Conservation (phyloP, 2,329 filamentous ascomycete species). For the Colletotrichum sublineola region DNA sequence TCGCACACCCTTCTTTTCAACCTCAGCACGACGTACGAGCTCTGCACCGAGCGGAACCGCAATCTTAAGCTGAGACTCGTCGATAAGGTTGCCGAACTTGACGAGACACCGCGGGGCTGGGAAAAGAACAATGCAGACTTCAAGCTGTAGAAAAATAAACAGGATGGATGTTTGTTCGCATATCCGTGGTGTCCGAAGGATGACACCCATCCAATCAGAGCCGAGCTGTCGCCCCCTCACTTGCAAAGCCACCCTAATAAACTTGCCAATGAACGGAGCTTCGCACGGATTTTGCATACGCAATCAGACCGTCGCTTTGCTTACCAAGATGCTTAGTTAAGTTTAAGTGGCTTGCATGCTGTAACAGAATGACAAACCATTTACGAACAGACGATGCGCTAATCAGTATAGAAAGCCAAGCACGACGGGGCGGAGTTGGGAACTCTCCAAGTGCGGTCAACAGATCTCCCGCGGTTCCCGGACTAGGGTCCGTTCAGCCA, state of each 20-base stretch:
- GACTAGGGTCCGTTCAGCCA: no score
- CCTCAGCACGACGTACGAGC: slow-evolving; percentile 89
- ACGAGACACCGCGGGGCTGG: slow-evolving; percentile 71
- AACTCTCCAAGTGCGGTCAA: slow-evolving; percentile 1
- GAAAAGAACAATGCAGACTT: slow-evolving; percentile 81
- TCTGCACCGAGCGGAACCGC: slow-evolving; percentile 83
- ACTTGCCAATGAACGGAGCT: slow-evolving; percentile 28
- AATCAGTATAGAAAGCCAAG: slow-evolving; percentile 12
- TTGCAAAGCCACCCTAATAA: slow-evolving; percentile 14
- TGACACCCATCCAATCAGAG: slow-evolving; percentile 18
- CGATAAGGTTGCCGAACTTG: slow-evolving; percentile 74
- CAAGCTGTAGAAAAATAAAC: slow-evolving; percentile 69
- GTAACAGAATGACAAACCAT: slow-evolving; percentile 41
- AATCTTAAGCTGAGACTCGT: slow-evolving; percentile 79
- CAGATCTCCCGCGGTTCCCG: slow-evolving; percentile 19
- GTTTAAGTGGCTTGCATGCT: slow-evolving; percentile 32
- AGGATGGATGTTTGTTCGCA: not conserved
- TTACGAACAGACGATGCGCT: slow-evolving; percentile 31
- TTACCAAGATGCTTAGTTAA: slow-evolving; percentile 42
- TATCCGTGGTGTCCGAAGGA: slow-evolving; percentile 18
- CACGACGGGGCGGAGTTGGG: slow-evolving; percentile 6
- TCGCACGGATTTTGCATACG: slow-evolving; percentile 12
- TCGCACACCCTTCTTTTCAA: slow-evolving; percentile 92
- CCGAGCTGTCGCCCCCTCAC: not conserved
- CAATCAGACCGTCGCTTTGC: slow-evolving; percentile 7